phyloP scores from a whole-genome alignment of 305 asterid genomes.

The Rubia tinctorum region DNA sequence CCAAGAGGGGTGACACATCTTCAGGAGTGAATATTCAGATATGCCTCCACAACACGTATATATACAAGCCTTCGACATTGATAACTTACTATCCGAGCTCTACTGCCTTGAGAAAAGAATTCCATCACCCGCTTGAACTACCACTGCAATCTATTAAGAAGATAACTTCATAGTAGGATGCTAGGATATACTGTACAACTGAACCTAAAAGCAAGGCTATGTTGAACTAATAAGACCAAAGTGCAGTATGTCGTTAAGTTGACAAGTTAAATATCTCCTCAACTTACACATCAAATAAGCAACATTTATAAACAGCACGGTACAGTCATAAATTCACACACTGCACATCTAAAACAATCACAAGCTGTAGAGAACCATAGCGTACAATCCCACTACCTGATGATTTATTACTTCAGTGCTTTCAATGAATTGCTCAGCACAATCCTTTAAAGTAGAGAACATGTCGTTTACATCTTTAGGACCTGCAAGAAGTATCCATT shows the following conservation, averaged over 20 bases:
- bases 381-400: slow-evolving; percentile 51
- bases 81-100: neutral
- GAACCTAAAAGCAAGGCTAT: neutral
- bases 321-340: neutral
- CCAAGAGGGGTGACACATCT: neutral
- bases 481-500: slow-evolving; percentile 50
- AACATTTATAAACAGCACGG: neutral
- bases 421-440: slow-evolving; percentile 48
- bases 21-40: neutral
- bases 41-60: neutral
- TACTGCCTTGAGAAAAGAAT: neutral
- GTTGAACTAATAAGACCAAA: neutral
- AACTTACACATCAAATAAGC: slow-evolving; percentile 2
- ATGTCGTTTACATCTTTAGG: slow-evolving; percentile 79
- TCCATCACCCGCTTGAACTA: neutral
- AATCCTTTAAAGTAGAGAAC: slow-evolving; percentile 60
- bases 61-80: neutral
- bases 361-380: neutral
- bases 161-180: neutral
- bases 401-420: slow-evolving; percentile 49
- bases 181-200: neutral
- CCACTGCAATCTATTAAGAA: neutral
- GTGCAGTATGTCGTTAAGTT: neutral
- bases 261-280: neutral
- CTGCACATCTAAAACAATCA: neutral